Conservation (phyloP, 78 protist genomes). For the Dictyostelium intermedium region DNA sequence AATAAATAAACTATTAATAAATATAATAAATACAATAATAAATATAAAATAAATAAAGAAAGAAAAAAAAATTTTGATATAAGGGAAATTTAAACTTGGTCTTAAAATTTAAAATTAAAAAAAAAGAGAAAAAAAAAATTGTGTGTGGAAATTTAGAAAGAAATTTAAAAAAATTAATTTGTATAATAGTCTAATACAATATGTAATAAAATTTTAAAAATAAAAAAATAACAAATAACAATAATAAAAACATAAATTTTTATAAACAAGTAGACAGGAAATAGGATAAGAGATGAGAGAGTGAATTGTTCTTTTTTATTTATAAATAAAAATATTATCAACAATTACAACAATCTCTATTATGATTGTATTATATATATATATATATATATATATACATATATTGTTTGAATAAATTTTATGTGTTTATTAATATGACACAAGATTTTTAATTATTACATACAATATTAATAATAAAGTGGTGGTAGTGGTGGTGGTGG, state of each 20-base stretch:
- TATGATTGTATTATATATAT: background rate
- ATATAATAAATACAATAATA: too few species aligned
- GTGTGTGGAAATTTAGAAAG: background rate
- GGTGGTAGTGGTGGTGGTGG: background rate
- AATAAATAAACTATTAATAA: too few species aligned
- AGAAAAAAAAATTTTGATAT: too few species aligned
- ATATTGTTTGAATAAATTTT: too few species aligned
- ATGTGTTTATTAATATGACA: background rate
- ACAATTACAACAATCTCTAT: background rate
- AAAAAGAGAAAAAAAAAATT: too few species aligned
- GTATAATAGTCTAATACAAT: too few species aligned
- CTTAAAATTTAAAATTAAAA: too few species aligned
- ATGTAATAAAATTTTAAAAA: too few species aligned
- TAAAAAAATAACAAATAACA: background rate
- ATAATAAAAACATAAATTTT: background rate
- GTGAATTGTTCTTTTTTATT: background rate
- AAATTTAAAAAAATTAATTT: too few species aligned
- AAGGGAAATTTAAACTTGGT: background rate
- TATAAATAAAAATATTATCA: too few species aligned
- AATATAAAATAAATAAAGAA: too few species aligned
- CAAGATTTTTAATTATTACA: background rate
- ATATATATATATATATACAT: too few species aligned
- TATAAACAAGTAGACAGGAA: background rate
- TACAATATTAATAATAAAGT: background rate
- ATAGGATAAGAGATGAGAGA: background rate